Evolutionary conservation across 345 rosid genomes (phyloP).

Genomic region (Boechera stricta): DNA sequence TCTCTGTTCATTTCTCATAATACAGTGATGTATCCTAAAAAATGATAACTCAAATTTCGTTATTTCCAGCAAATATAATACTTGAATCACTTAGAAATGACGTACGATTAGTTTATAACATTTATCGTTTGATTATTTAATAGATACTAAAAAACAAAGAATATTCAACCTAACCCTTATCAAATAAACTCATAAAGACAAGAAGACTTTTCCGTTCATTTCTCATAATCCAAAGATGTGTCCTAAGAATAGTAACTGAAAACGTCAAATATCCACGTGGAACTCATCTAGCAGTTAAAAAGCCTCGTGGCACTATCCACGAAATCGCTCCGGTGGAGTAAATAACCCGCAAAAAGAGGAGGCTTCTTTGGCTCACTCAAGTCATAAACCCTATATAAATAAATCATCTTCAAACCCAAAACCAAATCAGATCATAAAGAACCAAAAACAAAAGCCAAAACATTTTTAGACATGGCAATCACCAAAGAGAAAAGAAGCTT

Average conservation of each 20-base stretch:
- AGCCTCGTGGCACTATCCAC: slow-evolving; percentile 22
- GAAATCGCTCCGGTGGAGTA: slow-evolving; percentile 22
- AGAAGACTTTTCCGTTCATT: slow-evolving; percentile 14
- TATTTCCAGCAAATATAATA: not conserved
- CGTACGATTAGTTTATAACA: too few relatives aligned
- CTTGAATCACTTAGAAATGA: not conserved
- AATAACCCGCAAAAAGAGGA: slow-evolving; percentile 31
- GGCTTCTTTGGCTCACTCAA: slow-evolving; percentile 18
- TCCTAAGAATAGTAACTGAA: slow-evolving; percentile 40
- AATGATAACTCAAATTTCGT: not conserved
- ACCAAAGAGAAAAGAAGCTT: slow-evolving; percentile 25
- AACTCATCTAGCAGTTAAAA: slow-evolving; percentile 11
- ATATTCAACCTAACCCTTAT: slow-evolving; percentile 37
- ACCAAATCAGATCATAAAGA: slow-evolving; percentile 20
- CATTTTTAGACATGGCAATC: not conserved
- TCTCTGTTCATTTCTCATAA: slow-evolving; percentile 16
- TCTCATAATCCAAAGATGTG: slow-evolving; percentile 41
- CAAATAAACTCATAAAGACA: slow-evolving; percentile 31
- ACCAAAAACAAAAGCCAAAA: slow-evolving; percentile 7
- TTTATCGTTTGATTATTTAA: not conserved
- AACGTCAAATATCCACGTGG: slow-evolving; percentile 40
- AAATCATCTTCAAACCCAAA: slow-evolving; percentile 22
- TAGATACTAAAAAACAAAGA: slow-evolving; percentile 8
- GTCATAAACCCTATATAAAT: slow-evolving; percentile 39
- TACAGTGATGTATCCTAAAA: slow-evolving; percentile 24